These are phyloP conservation scores for Fraxinus americana DNA, from an alignment of 257 asterid genomes.

Conservation along the genomic window DNA sequence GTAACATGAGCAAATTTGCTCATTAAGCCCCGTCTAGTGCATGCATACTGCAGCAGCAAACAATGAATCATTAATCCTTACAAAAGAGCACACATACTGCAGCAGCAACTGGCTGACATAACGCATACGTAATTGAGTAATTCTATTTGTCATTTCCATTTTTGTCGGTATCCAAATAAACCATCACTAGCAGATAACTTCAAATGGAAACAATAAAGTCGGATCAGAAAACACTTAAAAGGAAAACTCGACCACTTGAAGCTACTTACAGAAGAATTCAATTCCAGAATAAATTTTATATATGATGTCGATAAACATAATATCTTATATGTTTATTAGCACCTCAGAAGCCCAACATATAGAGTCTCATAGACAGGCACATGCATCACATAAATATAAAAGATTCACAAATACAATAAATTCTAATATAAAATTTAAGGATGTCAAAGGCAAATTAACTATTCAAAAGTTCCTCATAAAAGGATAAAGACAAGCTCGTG, in stretches of 20 bases:
- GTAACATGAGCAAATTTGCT: not conserved
- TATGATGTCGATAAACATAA: not conserved
- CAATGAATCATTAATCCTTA: not conserved
- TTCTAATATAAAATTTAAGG: no score
- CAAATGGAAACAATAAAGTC: not conserved
- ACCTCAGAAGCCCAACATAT: not conserved
- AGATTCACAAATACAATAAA: no score
- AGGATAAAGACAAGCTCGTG: not conserved
- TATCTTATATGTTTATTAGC: not conserved
- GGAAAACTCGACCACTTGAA: not conserved
- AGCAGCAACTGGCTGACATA: not conserved
- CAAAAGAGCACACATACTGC: not conserved
- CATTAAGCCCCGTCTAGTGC: no score
- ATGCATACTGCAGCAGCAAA: no score
- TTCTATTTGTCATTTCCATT: not conserved
- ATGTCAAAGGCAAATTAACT: not conserved
- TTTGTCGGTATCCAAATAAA: no score
- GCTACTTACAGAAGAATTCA: not conserved
- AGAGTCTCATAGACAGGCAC: not conserved
- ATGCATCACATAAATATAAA: constrained; percentile 5
- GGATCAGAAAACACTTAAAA: not conserved
- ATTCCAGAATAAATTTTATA: not conserved
- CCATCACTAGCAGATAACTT: no score
- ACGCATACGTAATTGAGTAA: not conserved
- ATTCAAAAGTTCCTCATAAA: not conserved